Conservation (phyloP, 2,329 filamentous ascomycete species). For the Penicillium polonicum region DNA sequence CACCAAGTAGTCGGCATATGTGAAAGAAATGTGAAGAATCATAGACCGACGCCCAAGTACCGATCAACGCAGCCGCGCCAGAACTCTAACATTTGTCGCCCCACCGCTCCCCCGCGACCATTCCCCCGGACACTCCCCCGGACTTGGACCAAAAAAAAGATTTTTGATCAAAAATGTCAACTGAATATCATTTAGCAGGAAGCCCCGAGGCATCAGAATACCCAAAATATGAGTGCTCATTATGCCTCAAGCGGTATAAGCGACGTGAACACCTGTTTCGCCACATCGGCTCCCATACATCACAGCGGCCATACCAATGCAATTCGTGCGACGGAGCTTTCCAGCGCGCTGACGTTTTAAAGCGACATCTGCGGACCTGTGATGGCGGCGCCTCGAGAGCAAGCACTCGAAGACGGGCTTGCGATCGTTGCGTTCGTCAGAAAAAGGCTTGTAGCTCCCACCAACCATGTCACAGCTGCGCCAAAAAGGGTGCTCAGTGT, state of each 20-base stretch:
- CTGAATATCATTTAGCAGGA: neutral
- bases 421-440: conserved; percentile 37
- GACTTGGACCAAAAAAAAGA: neutral
- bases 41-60: neutral
- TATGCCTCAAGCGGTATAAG: conserved; percentile 40
- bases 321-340: conserved; percentile 34
- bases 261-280: conserved; percentile 40
- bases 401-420: conserved; percentile 30
- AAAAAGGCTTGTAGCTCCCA: conserved; percentile 37
- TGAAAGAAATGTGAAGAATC: neutral
- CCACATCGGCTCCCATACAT: conserved; percentile 35
- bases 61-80: neutral
- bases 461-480: conserved; percentile 33
- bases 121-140: neutral
- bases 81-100: neutral
- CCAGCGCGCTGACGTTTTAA: conserved; percentile 41
- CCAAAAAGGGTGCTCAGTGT: conserved; percentile 22
- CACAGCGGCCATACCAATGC: conserved; percentile 36
- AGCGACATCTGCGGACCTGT: conserved; percentile 37
- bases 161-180: neutral
- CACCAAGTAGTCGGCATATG: neutral
- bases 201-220: neutral
- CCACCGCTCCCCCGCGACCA: neutral
- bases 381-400: conserved; percentile 21
- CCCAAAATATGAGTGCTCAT: conserved; percentile 27